Evolutionary conservation across 169 alveolate species (phyloP).

Genomic region (Plasmodium fragile): DNA sequence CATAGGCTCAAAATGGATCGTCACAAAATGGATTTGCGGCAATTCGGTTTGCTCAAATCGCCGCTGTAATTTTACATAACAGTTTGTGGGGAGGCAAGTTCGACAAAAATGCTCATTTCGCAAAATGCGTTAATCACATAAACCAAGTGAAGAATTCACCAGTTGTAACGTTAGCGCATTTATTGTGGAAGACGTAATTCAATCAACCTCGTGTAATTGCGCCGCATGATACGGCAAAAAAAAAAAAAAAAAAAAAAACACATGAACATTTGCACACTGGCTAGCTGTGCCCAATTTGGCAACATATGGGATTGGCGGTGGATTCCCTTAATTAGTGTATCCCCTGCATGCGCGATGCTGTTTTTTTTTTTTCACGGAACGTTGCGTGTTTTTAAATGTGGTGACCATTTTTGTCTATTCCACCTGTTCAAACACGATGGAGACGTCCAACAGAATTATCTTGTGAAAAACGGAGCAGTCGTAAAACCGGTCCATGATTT

Average conservation of each 20-base stretch:
- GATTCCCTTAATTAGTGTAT: not conserved
- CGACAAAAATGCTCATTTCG: not conserved
- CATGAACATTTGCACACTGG: not conserved
- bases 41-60: not conserved
- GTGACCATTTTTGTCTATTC: not conserved
- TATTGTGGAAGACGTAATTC: not conserved
- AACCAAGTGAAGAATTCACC: not conserved
- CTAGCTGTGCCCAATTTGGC: not conserved
- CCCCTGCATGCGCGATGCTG: not conserved
- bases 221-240: not conserved
- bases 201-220: not conserved
- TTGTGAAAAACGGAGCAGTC: conserved; percentile 84
- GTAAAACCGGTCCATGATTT: conserved; percentile 80
- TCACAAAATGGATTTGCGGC: not conserved
- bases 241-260: no score
- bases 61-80: not conserved
- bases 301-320: not conserved
- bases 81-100: not conserved
- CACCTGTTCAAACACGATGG: conserved; percentile 22
- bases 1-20: not conserved
- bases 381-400: not conserved
- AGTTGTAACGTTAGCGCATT: not conserved
- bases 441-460: conserved; percentile 79
- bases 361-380: not conserved
- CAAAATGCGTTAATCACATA: not conserved